These are phyloP conservation scores for Coniosporium tulheliwenetii DNA, from an alignment of 2,329 filamentous ascomycete species.

Conservation along the genomic window DNA sequence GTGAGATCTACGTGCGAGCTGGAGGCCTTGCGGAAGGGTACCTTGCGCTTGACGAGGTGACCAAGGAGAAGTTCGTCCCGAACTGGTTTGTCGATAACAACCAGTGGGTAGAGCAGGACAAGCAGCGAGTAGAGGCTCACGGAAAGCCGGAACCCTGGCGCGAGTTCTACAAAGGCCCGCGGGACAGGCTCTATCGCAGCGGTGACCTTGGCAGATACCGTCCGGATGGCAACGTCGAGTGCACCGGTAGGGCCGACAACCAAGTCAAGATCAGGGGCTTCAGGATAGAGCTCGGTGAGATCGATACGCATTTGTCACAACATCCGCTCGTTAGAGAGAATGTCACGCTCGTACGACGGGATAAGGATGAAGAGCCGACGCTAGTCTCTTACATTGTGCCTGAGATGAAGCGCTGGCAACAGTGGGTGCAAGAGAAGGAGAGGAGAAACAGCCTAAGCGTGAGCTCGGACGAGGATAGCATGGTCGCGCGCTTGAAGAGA, in stretches of 20 bases:
- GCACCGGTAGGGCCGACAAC: constrained; percentile 65
- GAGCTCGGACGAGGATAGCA: constrained; percentile 27
- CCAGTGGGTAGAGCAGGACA: constrained; percentile 51
- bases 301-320: constrained; percentile 66
- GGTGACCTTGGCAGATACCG: constrained; percentile 73
- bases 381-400: constrained; percentile 86
- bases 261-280: constrained; percentile 96
- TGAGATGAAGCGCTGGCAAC: constrained; percentile 56
- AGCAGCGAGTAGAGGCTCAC: constrained; percentile 31
- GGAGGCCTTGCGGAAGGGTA: constrained; percentile 77
- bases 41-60: constrained; percentile 45
- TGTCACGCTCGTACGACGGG: constrained; percentile 69
- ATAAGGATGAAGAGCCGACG: constrained; percentile 71
- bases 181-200: constrained; percentile 74
- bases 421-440: constrained; percentile 40
- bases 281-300: constrained; percentile 86
- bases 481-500: constrained; percentile 40
- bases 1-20: constrained; percentile 71
- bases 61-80: constrained; percentile 58
- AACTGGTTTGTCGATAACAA: constrained; percentile 77
- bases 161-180: constrained; percentile 60
- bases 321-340: constrained; percentile 68
- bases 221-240: constrained; percentile 55
- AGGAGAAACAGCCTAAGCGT: constrained; percentile 22
- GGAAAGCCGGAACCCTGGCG: constrained; percentile 56